These are phyloP conservation scores for Porphyrellus cyaneotinctus DNA, from an alignment of 768 basidiomycete genomes.

Conservation along the genomic window DNA sequence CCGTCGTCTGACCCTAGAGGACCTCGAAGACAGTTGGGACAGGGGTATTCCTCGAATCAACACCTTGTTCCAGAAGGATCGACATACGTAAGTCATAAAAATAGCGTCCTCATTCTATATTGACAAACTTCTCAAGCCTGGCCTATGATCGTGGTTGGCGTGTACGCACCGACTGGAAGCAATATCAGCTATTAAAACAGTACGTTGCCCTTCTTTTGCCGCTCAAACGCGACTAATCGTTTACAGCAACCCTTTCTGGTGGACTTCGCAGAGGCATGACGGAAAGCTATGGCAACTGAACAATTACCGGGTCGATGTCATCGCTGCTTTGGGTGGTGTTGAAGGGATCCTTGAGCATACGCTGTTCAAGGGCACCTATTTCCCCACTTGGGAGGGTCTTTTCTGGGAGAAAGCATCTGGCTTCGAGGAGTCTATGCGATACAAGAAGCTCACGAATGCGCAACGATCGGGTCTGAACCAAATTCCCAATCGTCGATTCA, in stretches of 20 bases:
- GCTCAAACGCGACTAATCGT: slow-evolving; percentile 9
- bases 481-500: slow-evolving; percentile 98
- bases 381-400: slow-evolving; percentile 96
- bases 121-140: slow-evolving; percentile 42
- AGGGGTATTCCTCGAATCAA: slow-evolving; percentile 98
- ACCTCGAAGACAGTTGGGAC: slow-evolving; percentile 98
- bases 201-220: slow-evolving; percentile 40
- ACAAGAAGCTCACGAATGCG: slow-evolving; percentile 96
- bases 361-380: slow-evolving; percentile 95
- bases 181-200: slow-evolving; percentile 92
- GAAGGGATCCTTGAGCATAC: slow-evolving; percentile 97
- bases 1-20: slow-evolving; percentile 92
- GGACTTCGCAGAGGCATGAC: slow-evolving; percentile 96
- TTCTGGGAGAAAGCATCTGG: slow-evolving; percentile 99
- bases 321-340: slow-evolving; percentile 95
- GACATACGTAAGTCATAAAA: slow-evolving; percentile 65
- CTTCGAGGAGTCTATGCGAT: slow-evolving; percentile 94
- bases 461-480: slow-evolving; percentile 97
- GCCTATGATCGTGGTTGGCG: slow-evolving; percentile 99
- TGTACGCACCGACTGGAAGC: slow-evolving; percentile 96
- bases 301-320: slow-evolving; percentile 98
- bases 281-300: slow-evolving; percentile 97
- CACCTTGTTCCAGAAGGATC: slow-evolving; percentile 97
- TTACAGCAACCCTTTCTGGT: slow-evolving; percentile 93
- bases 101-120: neutral